Conservation (phyloP, 2,329 filamentous ascomycete genomes). For the Nemania diffusa region DNA sequence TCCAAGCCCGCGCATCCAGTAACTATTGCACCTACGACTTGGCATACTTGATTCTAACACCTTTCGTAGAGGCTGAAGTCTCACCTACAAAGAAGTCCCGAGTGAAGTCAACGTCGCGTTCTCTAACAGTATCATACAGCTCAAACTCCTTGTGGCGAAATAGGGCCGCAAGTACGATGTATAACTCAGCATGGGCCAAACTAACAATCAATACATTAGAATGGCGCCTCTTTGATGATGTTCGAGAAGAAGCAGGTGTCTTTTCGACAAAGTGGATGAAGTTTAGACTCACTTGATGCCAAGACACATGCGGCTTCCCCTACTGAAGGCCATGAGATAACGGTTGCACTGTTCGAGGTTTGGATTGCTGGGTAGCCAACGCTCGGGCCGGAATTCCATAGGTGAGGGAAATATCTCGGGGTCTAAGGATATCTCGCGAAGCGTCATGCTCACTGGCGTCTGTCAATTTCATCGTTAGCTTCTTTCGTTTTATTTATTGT, state of each 20-base stretch:
- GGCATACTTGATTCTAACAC: slow-evolving; percentile 31
- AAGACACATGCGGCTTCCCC: slow-evolving; percentile 35
- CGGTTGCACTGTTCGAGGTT: slow-evolving; percentile 33
- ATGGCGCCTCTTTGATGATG: no score
- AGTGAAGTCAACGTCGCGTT: slow-evolving; percentile 36
- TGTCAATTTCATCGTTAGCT: slow-evolving; percentile 7
- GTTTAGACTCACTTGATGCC: slow-evolving; percentile 35
- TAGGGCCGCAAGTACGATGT: slow-evolving; percentile 30
- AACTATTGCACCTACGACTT: not conserved
- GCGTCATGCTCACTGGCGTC: slow-evolving; percentile 38
- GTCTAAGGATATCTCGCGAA: slow-evolving; percentile 36
- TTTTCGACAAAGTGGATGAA: no score
- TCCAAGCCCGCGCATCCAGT: not conserved
- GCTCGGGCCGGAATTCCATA: slow-evolving; percentile 32
- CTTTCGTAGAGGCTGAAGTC: slow-evolving; percentile 25
- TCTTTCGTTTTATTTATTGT: not conserved
- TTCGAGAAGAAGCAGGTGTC: not conserved
- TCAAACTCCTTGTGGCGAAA: slow-evolving; percentile 30
- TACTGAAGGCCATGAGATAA: slow-evolving; percentile 30
- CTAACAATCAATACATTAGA: slow-evolving; percentile 20
- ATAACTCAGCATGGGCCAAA: slow-evolving; percentile 36
- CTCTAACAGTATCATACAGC: slow-evolving; percentile 30
- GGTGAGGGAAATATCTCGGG: slow-evolving; percentile 33
- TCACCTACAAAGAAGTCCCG: slow-evolving; percentile 39
- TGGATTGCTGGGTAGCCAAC: slow-evolving; percentile 36